Evolutionary conservation across 129 eudicot species (phyloP).

Genomic region (Artemisia annua): DNA sequence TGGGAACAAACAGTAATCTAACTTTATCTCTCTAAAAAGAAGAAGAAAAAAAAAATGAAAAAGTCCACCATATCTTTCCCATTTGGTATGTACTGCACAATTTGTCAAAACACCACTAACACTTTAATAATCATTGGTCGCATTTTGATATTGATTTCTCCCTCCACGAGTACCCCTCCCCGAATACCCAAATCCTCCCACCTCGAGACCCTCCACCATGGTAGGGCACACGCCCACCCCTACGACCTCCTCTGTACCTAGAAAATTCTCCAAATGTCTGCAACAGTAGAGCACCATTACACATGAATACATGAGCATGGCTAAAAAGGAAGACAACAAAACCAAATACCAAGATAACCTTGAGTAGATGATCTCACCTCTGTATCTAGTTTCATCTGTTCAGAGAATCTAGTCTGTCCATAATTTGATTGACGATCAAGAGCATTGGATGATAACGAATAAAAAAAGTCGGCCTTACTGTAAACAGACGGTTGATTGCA

Average conservation of each 20-base stretch:
- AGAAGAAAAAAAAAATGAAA: no score
- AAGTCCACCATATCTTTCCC: constrained; percentile 15
- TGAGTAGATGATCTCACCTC: no score
- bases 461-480: no score
- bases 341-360: no score
- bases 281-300: no score
- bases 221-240: constrained; percentile 77
- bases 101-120: constrained; percentile 7
- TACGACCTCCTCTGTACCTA: constrained; percentile 79
- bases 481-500: no score
- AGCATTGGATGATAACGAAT: constrained; percentile 69
- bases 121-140: constrained; percentile 17
- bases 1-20: constrained; percentile 14
- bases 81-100: constrained; percentile 19
- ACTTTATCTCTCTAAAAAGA: constrained; percentile 6
- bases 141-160: constrained; percentile 30
- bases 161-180: constrained; percentile 84
- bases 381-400: constrained; percentile 84
- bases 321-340: no score
- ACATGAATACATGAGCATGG: no score
- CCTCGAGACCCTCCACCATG: constrained; percentile 58
- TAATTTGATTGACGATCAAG: constrained; percentile 55
- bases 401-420: constrained; percentile 79
- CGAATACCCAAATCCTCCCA: constrained; percentile 55
- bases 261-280: constrained; percentile 36